Percentiles rank a stretch among this genome's conserved stretches.
phyloP scores from a whole-genome alignment of 2,329 filamentous ascomycete genomes.

The Epichloe uncinata region DNA sequence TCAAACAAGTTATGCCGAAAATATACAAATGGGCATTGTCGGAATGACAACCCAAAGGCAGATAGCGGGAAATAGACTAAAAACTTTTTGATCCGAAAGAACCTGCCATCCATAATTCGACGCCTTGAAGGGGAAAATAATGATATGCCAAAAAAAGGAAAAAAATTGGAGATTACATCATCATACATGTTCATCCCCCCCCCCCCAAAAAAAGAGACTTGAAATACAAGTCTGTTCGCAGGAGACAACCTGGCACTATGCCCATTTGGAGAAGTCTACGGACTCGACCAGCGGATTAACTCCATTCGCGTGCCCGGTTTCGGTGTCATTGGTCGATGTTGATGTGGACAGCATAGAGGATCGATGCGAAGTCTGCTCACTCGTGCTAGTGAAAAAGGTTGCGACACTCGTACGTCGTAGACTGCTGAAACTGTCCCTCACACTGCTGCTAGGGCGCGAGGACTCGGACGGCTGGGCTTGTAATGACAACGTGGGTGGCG shows the following conservation, averaged over 20 bases:
- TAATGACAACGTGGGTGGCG: constrained; percentile 16
- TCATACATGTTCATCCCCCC: background rate
- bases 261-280: constrained; percentile 27
- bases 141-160: background rate
- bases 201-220: no score
- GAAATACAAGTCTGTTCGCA: background rate
- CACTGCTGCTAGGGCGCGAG: constrained; percentile 13
- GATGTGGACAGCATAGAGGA: constrained; percentile 43
- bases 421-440: constrained; percentile 48
- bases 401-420: constrained; percentile 50
- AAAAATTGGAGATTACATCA: background rate
- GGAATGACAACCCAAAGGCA: background rate
- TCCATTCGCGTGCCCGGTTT: constrained; percentile 24
- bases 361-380: constrained; percentile 43
- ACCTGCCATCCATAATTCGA: background rate
- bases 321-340: constrained; percentile 40
- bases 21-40: background rate
- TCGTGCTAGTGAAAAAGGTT: constrained; percentile 47
- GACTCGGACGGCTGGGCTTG: constrained; percentile 7
- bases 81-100: constrained; percentile 2
- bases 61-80: background rate
- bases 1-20: constrained; percentile 1
- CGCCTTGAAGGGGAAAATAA: background rate
- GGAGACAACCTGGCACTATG: constrained; percentile 8
- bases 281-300: constrained; percentile 22